Evolutionary conservation across 2,329 filamentous ascomycete species (phyloP).

Genomic region (Proliferodiscus dingleyae): DNA sequence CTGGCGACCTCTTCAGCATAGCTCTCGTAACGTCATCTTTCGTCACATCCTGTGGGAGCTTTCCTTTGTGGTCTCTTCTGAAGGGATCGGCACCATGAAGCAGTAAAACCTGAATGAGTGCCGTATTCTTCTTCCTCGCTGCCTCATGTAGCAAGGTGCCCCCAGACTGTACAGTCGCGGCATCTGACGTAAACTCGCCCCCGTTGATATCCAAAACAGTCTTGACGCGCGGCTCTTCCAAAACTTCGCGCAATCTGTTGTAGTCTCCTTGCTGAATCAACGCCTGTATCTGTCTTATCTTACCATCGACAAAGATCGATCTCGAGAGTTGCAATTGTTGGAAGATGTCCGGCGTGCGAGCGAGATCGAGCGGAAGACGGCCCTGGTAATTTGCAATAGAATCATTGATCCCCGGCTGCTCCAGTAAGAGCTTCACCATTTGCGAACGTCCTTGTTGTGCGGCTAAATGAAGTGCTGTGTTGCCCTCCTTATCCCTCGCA

Average conservation of each 20-base stretch:
- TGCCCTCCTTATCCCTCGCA: constrained; percentile 85
- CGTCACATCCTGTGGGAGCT: constrained; percentile 91
- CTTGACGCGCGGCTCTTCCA: constrained; percentile 82
- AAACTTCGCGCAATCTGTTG: constrained; percentile 67
- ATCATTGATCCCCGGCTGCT: constrained; percentile 82
- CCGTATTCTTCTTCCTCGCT: constrained; percentile 78
- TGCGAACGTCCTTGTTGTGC: constrained; percentile 74
- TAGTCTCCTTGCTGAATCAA: constrained; percentile 71
- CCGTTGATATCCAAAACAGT: constrained; percentile 89
- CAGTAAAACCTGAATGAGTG: constrained; percentile 82
- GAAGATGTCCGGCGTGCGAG: constrained; percentile 90
- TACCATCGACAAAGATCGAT: constrained; percentile 83
- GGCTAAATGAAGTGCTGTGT: constrained; percentile 86
- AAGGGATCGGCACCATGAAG: constrained; percentile 96
- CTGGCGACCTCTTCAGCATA: constrained; percentile 90
- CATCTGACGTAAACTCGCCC: constrained; percentile 79
- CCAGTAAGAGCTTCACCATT: constrained; percentile 78
- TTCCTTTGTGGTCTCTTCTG: constrained; percentile 88
- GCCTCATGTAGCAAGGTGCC: constrained; percentile 93
- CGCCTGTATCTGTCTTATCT: constrained; percentile 77
- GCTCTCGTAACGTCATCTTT: constrained; percentile 86
- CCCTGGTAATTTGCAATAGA: constrained; percentile 79
- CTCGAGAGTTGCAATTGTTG: constrained; percentile 87
- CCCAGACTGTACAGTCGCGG: constrained; percentile 70
- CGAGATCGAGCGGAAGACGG: constrained; percentile 80